phyloP scores from a whole-genome alignment of 2,329 filamentous ascomycete genomes.

The Monosporascus sp. region DNA sequence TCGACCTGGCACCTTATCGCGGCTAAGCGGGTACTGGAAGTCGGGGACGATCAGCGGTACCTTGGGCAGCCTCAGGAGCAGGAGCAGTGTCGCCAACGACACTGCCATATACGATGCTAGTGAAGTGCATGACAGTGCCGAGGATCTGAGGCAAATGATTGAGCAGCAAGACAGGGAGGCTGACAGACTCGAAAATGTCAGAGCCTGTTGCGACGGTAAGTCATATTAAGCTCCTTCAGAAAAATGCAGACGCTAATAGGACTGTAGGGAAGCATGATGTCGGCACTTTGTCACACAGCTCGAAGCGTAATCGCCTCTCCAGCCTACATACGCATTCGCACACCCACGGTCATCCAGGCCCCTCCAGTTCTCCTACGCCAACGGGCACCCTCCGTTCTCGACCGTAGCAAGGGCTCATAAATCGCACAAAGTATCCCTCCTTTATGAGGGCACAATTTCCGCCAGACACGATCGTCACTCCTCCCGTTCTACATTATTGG shows the following conservation, averaged over 20 bases:
- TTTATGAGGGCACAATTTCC: neutral
- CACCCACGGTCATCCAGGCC: conserved; percentile 30
- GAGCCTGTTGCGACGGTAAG: conserved; percentile 96
- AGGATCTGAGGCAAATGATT: conserved; percentile 76
- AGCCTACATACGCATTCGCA: conserved; percentile 24
- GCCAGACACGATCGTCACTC: neutral
- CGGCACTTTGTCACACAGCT: conserved; percentile 47
- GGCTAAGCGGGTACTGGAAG: conserved; percentile 57
- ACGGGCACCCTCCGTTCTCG: conserved; percentile 32
- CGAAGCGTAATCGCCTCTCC: conserved; percentile 40
- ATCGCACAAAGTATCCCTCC: neutral
- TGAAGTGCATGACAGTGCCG: conserved; percentile 69
- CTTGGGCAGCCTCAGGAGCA: conserved; percentile 49
- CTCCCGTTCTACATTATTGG: too few species aligned
- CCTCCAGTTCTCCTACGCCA: conserved; percentile 30
- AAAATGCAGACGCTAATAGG: conserved; percentile 12
- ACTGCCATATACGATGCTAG: conserved; percentile 54
- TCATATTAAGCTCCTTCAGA: conserved; percentile 11
- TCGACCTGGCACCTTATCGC: conserved; percentile 46
- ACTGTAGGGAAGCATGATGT: conserved; percentile 68
- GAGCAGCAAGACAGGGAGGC: conserved; percentile 72
- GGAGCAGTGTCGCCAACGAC: conserved; percentile 40
- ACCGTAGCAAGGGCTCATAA: conserved; percentile 16
- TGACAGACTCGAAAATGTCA: conserved; percentile 85
- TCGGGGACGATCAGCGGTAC: conserved; percentile 41